Percentiles rank a stretch among this genome's conserved stretches.
Evolutionary conservation across 768 basidiomycete species (phyloP).

Genomic region (Amanita exitialis): DNA sequence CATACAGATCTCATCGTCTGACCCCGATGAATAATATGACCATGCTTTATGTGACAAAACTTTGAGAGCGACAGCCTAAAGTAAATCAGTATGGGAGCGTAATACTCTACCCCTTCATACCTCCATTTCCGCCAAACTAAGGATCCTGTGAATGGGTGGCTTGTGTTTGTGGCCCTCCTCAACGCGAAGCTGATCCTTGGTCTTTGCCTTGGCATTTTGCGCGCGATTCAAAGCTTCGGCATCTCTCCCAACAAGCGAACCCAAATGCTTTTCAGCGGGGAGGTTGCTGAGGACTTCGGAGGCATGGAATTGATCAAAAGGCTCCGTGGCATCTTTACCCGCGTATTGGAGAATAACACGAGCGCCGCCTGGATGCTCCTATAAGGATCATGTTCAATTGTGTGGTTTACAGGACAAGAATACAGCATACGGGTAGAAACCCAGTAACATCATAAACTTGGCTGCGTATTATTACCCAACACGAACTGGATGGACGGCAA

Average conservation of each 20-base stretch:
- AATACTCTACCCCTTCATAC: conserved; percentile 21
- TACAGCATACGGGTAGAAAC: conserved; percentile 44
- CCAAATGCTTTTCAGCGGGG: conserved; percentile 62
- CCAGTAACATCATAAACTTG: conserved; percentile 84
- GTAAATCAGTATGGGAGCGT: conserved; percentile 1
- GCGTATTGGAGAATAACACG: conserved; percentile 77
- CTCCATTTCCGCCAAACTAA: conserved; percentile 80
- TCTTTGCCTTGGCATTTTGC: conserved; percentile 35
- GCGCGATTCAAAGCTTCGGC: conserved; percentile 24
- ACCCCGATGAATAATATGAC: conserved; percentile 79
- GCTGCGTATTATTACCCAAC: conserved; percentile 78
- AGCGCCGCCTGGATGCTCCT: conserved; percentile 78
- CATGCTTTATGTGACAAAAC: conserved; percentile 66
- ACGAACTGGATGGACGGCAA: conserved; percentile 37
- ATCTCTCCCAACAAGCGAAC: conserved; percentile 43
- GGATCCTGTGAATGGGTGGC: conserved; percentile 59
- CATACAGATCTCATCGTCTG: conserved; percentile 79
- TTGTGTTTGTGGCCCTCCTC: conserved; percentile 47
- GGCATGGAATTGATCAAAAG: conserved; percentile 78
- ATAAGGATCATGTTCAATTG: neutral
- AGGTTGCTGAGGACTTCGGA: conserved; percentile 71
- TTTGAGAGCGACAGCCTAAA: conserved; percentile 59
- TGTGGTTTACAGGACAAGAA: neutral
- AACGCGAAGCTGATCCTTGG: conserved; percentile 63
- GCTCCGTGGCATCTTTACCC: conserved; percentile 75